These are phyloP conservation scores for Colletotrichum simmondsii DNA, from an alignment of 2,329 filamentous ascomycete genomes.

Conservation along the genomic window DNA sequence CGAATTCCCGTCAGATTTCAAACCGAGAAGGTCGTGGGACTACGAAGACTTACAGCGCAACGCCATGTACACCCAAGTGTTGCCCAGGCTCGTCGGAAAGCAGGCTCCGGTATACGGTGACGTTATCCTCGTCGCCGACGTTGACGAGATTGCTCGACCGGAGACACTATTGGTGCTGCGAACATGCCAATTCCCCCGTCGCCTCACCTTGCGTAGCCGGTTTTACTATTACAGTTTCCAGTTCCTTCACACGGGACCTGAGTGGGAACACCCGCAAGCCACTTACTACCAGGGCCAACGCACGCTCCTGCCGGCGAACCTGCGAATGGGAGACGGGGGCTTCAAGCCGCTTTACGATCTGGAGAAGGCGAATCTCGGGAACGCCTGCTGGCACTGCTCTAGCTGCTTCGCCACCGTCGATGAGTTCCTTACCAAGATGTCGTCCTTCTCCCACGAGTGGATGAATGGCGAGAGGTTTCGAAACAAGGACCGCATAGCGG, in stretches of 20 bases:
- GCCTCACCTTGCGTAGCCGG: conserved; percentile 60
- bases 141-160: conserved; percentile 69
- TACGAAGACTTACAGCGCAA: conserved; percentile 65
- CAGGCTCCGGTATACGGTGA: conserved; percentile 59
- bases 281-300: conserved; percentile 57
- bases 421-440: conserved; percentile 66
- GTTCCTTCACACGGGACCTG: conserved; percentile 52
- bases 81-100: conserved; percentile 56
- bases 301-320: conserved; percentile 64
- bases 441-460: conserved; percentile 54
- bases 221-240: conserved; percentile 72
- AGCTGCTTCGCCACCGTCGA: conserved; percentile 68
- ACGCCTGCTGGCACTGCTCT: conserved; percentile 72
- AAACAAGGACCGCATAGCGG: conserved; percentile 59
- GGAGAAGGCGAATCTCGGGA: conserved; percentile 47
- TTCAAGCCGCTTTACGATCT: conserved; percentile 26
- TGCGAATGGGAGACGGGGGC: conserved; percentile 53
- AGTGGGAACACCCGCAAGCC: conserved; percentile 71
- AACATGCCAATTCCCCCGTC: conserved; percentile 62
- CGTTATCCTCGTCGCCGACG: conserved; percentile 68
- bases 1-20: conserved; percentile 25
- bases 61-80: conserved; percentile 67
- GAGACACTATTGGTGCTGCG: conserved; percentile 59
- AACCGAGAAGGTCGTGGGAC: conserved; percentile 52
- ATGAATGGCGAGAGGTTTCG: conserved; percentile 62